Conservation (phyloP, 1,284 basidiomycete genomes). For the Uromyces viciae-fabae region DNA sequence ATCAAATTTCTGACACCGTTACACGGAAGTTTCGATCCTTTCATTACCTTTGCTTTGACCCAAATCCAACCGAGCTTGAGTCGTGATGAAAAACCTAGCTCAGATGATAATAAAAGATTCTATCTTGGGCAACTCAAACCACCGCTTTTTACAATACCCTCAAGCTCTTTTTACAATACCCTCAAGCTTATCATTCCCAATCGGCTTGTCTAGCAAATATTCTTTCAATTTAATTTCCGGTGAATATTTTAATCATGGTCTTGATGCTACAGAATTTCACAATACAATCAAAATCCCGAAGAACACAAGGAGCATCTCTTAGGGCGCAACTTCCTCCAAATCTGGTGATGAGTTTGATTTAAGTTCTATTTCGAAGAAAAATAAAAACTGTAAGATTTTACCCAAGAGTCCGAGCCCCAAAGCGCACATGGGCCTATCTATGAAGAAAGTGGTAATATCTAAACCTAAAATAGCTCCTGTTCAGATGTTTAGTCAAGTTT, state of each 20-base stretch:
- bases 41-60: not conserved
- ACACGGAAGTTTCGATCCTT: not conserved
- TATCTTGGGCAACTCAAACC: no score
- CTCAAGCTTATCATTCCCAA: not conserved
- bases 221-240: no score
- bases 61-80: not conserved
- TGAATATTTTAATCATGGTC: no score
- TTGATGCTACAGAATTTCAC: no score
- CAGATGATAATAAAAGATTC: no score
- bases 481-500: not conserved
- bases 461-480: not conserved
- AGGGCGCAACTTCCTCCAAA: not conserved
- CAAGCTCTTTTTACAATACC: no score
- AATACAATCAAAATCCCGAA: no score
- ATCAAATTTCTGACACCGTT: not conserved
- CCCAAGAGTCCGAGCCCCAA: slow-evolving; percentile 25
- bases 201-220: not conserved
- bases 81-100: no score
- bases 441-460: not conserved
- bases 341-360: not conserved
- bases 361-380: not conserved
- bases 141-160: no score
- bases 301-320: not conserved
- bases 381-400: not conserved
- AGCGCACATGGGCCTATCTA: not conserved